Evolutionary conservation across 2,329 filamentous ascomycete genomes (phyloP), one percentile per base, ranked within the genome.

Genomic region (Elsinoe australis): DNA sequence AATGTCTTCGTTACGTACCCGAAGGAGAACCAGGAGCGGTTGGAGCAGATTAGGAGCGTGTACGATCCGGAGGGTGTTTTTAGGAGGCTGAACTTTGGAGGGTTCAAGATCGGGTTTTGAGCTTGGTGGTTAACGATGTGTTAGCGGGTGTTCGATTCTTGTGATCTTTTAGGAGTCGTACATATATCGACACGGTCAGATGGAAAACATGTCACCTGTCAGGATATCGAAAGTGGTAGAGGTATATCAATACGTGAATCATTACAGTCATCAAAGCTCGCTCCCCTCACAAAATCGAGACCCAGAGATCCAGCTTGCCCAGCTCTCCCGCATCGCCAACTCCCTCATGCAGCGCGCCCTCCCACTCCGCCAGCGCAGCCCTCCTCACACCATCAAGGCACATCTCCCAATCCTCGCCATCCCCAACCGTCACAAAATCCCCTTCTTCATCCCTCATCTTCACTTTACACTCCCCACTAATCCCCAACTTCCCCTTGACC

Each of bases 351-450:
- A 84, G 54, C 94, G 89, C 53, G 76, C 74, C 58, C 81, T 78
- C 62, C 90, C 83, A 64, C 78, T 85, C 67, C 74, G 79, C 39
- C 85, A 88, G 56, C 12, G 54, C 56, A 14, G 42, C 34, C 51
- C 71, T 69, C 42, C 76, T 76, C 5, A 82, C 81, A 38, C 72
- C 76, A 64, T 78, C 76, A 47, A 96, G 74, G 21, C 87, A 81
- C 80, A 95, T 85, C 44, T 96, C 89, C 53, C 95, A 68, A 69
- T 98, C 92, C 60, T 98, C 92, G 65, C 95, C 87, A 64, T 98
- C 92, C 22, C 85, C 88, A 79, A 98, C 83, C 24, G 90, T 95
- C 61, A 98, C 94, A 85, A 95, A 90, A 61, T 96, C 90, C 2
- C 84, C 85, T 56, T 87, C 84, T 57, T 96, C 92, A 54, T 94